Base-by-base conservation (phyloP, 345 rosid genomes). In the Garcia nutans region DNA sequence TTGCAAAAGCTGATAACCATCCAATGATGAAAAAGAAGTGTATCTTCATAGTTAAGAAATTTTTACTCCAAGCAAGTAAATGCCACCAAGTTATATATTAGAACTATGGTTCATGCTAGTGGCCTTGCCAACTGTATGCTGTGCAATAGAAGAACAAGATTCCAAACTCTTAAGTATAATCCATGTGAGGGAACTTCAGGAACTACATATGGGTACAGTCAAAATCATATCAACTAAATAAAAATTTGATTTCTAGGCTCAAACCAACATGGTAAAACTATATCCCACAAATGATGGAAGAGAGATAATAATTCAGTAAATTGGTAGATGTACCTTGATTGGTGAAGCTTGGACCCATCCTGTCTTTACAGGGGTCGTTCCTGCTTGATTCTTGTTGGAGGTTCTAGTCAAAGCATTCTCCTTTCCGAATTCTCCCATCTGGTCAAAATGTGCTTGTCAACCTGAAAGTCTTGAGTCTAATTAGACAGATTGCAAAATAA, bases 341-440 rank as follows among this genome's bases (percentile, higher is more conserved):
- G 75, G 74, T 26, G 62, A 54, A 4, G 70, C 44, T 41, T 28
- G 68, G 5, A 42, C 42, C 75, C 71, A 65, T 72, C 55, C 65
- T 70, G 70, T 73, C 47, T 62, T 67, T 22, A 62, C 28, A 71
- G 28, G 26, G 31, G 72, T 12, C 12, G 72, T 59, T 73, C 73
- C 72, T 23, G 73, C 47, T 76, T 52, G 54, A 73, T n/a, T 31
- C 31, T 60, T 71, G 68, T 20, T 15, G 71, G 74, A 61, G 47
- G 50, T 17, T 76, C 56, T 52, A 1, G 70, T 63, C 71, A 69
- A 62, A 50, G 64, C 76, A 57, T 74, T 70, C 67, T 31, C 67
- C 44, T 77, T 23, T 47, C 67, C 57, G 59, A 67, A 65, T 71
- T 79, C 79, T 66, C 78, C 83, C 85, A 79, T 76, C 22, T 23